Evolutionary conservation across 495 filamentous ascomycete species (phyloP).

Genomic region (Penicillium longicatenatum): DNA sequence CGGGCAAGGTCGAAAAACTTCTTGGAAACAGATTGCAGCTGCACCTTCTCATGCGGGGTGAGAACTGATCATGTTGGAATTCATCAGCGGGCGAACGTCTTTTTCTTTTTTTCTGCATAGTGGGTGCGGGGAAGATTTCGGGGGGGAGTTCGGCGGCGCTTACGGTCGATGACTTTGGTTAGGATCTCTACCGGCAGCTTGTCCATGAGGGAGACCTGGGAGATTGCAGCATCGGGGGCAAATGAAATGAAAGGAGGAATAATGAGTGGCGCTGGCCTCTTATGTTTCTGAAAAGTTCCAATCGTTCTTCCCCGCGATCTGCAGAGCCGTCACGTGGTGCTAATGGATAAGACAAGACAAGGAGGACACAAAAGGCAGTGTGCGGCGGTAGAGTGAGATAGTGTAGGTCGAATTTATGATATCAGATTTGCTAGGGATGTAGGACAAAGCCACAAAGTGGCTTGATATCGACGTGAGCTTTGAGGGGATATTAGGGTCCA

Average conservation of each 20-base stretch:
- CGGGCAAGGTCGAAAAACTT: constrained; percentile 68
- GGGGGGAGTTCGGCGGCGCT: constrained; percentile 35
- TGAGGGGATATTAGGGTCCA: background rate
- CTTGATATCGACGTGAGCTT: background rate
- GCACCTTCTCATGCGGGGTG: constrained; percentile 65
- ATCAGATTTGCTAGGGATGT: background rate
- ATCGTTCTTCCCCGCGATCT: constrained; percentile 26
- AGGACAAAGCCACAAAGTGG: background rate
- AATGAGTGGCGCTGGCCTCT: constrained; percentile 13
- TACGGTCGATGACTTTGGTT: constrained; percentile 73
- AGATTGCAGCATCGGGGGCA: constrained; percentile 39
- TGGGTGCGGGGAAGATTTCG: constrained; percentile 31
- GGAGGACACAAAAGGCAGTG: background rate
- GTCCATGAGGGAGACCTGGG: constrained; percentile 48
- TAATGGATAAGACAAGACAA: background rate
- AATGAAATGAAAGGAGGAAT: constrained; percentile 5
- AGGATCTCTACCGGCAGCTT: constrained; percentile 76
- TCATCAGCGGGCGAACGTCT: constrained; percentile 25
- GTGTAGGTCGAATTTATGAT: background rate
- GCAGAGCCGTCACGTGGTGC: constrained; percentile 30
- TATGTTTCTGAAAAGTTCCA: constrained; percentile 17
- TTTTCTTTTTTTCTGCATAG: constrained; percentile 6
- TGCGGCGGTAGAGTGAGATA: background rate
- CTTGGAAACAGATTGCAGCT: constrained; percentile 70
- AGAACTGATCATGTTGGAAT: constrained; percentile 55